Evolutionary conservation across 352 stramenopile species (phyloP), one percentile per base, ranked within the genome.

Genomic region (Phytophthora tubulina): DNA sequence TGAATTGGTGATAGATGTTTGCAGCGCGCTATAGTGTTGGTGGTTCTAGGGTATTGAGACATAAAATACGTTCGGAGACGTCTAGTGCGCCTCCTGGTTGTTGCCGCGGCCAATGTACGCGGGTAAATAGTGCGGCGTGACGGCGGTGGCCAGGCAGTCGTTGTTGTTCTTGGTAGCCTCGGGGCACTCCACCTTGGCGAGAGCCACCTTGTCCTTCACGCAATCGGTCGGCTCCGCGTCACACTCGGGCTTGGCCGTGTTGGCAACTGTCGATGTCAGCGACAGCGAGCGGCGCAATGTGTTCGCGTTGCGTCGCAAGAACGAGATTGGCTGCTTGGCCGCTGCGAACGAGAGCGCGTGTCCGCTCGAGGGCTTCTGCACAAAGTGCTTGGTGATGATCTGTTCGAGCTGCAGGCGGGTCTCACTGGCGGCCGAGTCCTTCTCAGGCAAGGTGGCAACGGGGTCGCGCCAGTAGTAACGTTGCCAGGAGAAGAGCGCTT

Each of bases 401-500:
- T 85, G 67, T 56, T 94, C 81, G 3, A 94, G 75, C 52, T 84
- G 78, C 51, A 58, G 39, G 14, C 78, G 79, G 14, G 76, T 70
- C 32, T 77, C 79, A 32, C 44, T 48, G 52, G 44, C 17, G 27
- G 21, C 31, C 32, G 49, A 32, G 55, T 62, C 27, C 11, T 72
- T 72, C 52, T 73, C 44, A 44, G 52, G 35, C 31, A 62, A 61
- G 3, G 61, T 44, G 46, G 46, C 35, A 44, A 64, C 52, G 15
- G 88, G 88, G 44, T 95, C 88, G 54, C 88, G 86, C 88, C 88
- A 96, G 73, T 94, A 96, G 70, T 92, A 94, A 46, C 89, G 87
- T 65, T 96, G 89, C 89, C 89, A 96, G 7, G 87, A 94, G 64
- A 94, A 92, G n/a, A 96, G 83, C 58, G 86, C 87, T 56, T 91